These are phyloP conservation scores for Hippophae gyantsensis DNA, from an alignment of 306 rosid species.

Conservation along the genomic window DNA sequence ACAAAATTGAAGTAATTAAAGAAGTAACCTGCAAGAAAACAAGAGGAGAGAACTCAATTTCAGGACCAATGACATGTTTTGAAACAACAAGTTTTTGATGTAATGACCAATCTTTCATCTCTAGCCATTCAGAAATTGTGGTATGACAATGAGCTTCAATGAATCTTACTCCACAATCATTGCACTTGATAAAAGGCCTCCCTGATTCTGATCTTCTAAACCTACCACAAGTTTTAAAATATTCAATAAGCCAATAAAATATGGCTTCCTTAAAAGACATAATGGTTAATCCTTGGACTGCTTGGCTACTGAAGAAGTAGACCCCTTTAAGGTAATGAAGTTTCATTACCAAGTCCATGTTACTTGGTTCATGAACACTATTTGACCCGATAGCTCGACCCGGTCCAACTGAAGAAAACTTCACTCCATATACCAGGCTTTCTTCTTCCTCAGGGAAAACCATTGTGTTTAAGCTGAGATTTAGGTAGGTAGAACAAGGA, in stretches of 20 bases:
- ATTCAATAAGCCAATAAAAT: slow-evolving; percentile 27
- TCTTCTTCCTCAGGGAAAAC: slow-evolving; percentile 21
- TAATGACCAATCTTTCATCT: slow-evolving; percentile 29
- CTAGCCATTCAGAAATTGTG: slow-evolving; percentile 53
- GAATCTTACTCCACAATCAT: slow-evolving; percentile 71
- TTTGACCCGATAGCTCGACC: slow-evolving; percentile 25
- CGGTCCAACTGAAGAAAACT: slow-evolving; percentile 65
- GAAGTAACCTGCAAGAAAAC: slow-evolving; percentile 50
- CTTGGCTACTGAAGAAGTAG: slow-evolving; percentile 42
- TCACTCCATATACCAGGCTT: slow-evolving; percentile 30
- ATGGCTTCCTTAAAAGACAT: slow-evolving; percentile 33
- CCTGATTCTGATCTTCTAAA: slow-evolving; percentile 55
- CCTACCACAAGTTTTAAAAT: slow-evolving; percentile 45
- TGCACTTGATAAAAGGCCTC: slow-evolving; percentile 63
- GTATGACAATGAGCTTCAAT: slow-evolving; percentile 48
- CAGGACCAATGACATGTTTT: slow-evolving; percentile 70
- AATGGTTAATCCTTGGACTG: slow-evolving; percentile 18
- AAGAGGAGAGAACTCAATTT: slow-evolving; percentile 59
- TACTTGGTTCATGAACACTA: slow-evolving; percentile 23
- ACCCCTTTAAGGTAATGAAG: slow-evolving; percentile 61
- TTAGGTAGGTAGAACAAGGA: no score
- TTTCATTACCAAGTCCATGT: slow-evolving; percentile 73
- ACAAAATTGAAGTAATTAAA: not conserved
- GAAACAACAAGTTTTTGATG: slow-evolving; percentile 37
- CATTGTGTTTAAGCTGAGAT: slow-evolving; percentile 21